Base-by-base conservation (phyloP, 1,284 basidiomycete species). In the Rhodotorula sp. region DNA sequence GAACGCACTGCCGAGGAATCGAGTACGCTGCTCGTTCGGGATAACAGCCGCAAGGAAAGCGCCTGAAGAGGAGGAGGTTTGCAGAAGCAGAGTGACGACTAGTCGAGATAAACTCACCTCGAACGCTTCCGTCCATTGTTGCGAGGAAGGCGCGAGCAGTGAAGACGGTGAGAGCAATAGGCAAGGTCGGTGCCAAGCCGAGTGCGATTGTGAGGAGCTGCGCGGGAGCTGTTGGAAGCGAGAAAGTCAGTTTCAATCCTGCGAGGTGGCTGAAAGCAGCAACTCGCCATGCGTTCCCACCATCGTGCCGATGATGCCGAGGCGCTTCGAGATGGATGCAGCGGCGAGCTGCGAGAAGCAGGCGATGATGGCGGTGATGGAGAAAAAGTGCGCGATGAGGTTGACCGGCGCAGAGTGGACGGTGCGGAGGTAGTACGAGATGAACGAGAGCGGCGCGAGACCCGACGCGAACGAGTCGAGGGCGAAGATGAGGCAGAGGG, bases 381-480 rank as follows among this genome's bases (percentile, higher is more conserved):
- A 64, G 57, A 74, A 67, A 17, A 68, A 49, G 13, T 39, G 48
- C 2, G 70, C 68, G 52, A 74, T 72, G 29, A 64, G 55, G 29
- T 30, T 9, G n/a, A 74, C n/a, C 2, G 56, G 66, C 1, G 73
- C 70, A 20, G 49, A 13, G 56, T 61, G 67, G 1, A 54, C 46
- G 3, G 49, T 56, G 17, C 59, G 54, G 48, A 74, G 60, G 56
- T 67, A 72, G 65, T 72, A 74, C 15, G 70, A 62, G 59, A 72
- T 66, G 70, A 72, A 74, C 0, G 73, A 72, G 24, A 62, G 59
- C 0, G 73, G 70, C 1, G 59, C 61, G 52, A 74, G 64, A 5
- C 67, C 67, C 0, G 67, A 70, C 13, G 70, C 73, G 60, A 74
- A 72, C 8, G 70, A 49, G 67, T 74, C 73, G 59, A 74, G 59